phyloP scores from a whole-genome alignment of 148 eudicot genomes.

The Amaranthus hypochondriacus region DNA sequence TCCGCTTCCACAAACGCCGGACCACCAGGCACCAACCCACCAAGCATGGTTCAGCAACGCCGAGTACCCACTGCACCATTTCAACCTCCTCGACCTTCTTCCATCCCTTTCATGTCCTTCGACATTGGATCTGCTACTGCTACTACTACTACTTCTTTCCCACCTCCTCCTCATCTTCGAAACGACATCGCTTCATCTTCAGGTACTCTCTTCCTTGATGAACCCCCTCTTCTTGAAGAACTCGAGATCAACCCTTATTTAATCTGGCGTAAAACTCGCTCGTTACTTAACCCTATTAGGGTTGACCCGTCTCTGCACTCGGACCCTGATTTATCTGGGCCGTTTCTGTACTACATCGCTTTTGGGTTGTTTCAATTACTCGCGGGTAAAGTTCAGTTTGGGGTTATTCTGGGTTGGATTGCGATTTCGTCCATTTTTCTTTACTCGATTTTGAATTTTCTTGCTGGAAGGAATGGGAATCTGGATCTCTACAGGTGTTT shows the following conservation, averaged over 20 bases:
- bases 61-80: neutral
- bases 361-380: no score
- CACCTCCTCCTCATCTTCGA: neutral
- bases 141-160: neutral
- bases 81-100: neutral
- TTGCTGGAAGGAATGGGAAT: no score
- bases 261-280: slow-evolving; percentile 15
- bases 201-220: slow-evolving; percentile 15
- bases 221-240: slow-evolving; percentile 18
- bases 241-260: slow-evolving; percentile 18
- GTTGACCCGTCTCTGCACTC: slow-evolving; percentile 7
- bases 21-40: neutral
- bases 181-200: neutral
- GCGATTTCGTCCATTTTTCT: no score
- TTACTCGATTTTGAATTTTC: no score
- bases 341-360: no score
- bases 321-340: no score
- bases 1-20: neutral
- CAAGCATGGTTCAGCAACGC: neutral
- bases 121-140: slow-evolving; percentile 6
- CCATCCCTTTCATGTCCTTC: slow-evolving; percentile 17
- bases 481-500: no score
- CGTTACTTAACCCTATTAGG: slow-evolving; percentile 14
- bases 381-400: no score
- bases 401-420: no score